Percentiles rank a stretch among this genome's conserved stretches.
Conservation (phyloP, 306 rosid genomes). For the Delonix regia region DNA sequence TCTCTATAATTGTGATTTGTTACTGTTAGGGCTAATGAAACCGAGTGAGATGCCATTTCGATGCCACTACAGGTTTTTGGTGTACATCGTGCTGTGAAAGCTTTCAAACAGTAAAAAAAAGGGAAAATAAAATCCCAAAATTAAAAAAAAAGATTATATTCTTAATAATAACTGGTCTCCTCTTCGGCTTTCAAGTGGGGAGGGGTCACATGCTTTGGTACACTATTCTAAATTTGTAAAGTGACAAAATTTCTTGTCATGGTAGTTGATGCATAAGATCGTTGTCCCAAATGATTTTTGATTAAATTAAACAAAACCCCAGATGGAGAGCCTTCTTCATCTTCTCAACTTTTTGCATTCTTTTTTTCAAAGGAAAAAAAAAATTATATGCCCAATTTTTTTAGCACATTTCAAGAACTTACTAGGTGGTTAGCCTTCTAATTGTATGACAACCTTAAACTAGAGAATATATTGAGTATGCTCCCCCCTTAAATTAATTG, state of each 20-base stretch:
- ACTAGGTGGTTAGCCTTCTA: neutral
- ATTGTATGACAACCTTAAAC: neutral
- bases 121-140: conserved; percentile 22
- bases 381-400: neutral
- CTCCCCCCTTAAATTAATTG: neutral
- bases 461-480: neutral
- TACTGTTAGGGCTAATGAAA: conserved; percentile 28
- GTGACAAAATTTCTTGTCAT: conserved; percentile 27
- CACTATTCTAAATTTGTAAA: conserved; percentile 21
- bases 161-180: too few relatives aligned
- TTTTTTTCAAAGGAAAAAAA: too few relatives aligned
- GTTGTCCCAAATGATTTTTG: neutral
- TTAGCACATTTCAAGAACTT: neutral
- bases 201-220: conserved; percentile 51
- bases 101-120: neutral
- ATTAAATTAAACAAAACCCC: neutral
- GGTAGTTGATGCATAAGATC: conserved; percentile 19
- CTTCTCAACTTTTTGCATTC: neutral
- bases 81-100: conserved; percentile 38
- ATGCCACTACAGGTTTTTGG: conserved; percentile 45
- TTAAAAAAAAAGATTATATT: conserved; percentile 34
- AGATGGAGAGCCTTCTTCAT: neutral
- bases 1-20: conserved; percentile 43
- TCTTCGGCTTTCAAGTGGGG: conserved; percentile 44
- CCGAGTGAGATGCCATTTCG: conserved; percentile 48